Conservation (phyloP, 768 basidiomycete genomes). For the Kwoniella sp. region DNA sequence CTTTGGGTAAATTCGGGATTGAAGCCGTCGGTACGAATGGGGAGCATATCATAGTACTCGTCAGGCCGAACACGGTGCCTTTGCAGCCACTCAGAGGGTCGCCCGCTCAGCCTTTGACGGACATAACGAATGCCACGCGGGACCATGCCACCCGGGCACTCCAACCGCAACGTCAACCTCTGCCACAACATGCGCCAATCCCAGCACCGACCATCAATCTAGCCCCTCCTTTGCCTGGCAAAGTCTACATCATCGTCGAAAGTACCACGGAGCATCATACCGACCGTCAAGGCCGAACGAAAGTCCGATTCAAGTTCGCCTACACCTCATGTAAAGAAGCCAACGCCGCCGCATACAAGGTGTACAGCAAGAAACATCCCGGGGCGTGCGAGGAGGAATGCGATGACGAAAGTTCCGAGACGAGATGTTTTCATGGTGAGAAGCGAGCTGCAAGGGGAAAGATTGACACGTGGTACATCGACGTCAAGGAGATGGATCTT, state of each 20-base stretch:
- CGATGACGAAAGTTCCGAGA: background rate
- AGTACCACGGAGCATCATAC: background rate
- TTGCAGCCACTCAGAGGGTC: background rate
- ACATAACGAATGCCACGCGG: too few species aligned
- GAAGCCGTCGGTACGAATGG: background rate
- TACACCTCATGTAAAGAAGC: background rate
- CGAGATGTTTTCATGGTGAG: background rate
- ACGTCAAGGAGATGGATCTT: conserved; percentile 4
- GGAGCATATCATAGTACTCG: background rate
- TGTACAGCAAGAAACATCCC: background rate
- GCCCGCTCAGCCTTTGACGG: too few species aligned
- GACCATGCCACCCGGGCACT: too few species aligned
- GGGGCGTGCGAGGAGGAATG: background rate
- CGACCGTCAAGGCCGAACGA: background rate
- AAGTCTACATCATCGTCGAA: background rate
- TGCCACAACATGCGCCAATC: too few species aligned
- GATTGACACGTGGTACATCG: background rate
- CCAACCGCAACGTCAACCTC: too few species aligned
- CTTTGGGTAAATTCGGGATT: background rate
- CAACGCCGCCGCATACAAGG: background rate
- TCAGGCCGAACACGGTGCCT: background rate
- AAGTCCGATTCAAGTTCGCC: conserved; percentile 1
- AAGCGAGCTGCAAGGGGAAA: background rate
- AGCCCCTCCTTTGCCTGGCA: background rate
- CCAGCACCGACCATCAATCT: too few species aligned